Conservation (phyloP, 2,329 filamentous ascomycete genomes). For the Xylaria sp. region DNA sequence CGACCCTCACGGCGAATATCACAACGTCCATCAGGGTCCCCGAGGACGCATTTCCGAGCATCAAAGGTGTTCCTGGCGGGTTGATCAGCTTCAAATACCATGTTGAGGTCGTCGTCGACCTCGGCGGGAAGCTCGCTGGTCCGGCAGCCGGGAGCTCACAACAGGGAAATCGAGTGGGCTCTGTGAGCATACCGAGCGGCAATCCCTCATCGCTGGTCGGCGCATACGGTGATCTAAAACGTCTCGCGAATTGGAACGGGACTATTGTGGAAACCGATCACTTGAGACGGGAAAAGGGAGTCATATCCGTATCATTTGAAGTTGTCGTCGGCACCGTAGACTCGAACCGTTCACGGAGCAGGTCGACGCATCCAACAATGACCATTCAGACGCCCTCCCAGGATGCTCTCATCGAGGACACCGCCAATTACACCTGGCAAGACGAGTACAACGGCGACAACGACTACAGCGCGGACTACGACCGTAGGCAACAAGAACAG, state of each 20-base stretch:
- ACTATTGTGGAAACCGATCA: conserved; percentile 86
- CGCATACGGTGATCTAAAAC: conserved; percentile 46
- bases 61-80: conserved; percentile 82
- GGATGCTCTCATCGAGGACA: conserved; percentile 20
- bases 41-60: conserved; percentile 90
- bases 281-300: conserved; percentile 84
- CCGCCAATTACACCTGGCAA: conserved; percentile 36
- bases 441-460: conserved; percentile 35
- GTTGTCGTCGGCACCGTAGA: conserved; percentile 86
- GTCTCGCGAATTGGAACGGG: conserved; percentile 59
- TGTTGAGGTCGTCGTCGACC: conserved; percentile 87
- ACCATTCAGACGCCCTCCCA: conserved; percentile 27
- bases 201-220: conserved; percentile 32
- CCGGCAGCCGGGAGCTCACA: conserved; percentile 49
- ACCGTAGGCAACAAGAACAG: conserved; percentile 20
- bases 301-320: conserved; percentile 86
- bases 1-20: conserved; percentile 75
- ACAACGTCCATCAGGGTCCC: conserved; percentile 84
- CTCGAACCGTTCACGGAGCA: conserved; percentile 47
- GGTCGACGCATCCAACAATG: conserved; percentile 29
- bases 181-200: conserved; percentile 39
- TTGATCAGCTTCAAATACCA: conserved; percentile 97
- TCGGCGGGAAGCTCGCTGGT: conserved; percentile 79
- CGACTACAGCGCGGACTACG: conserved; percentile 29
- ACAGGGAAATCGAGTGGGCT: conserved; percentile 45